Percentiles rank a stretch among this genome's conserved stretches.
Evolutionary conservation across 805 yeast species (phyloP).

Genomic region (Sungouiella thailandica): DNA sequence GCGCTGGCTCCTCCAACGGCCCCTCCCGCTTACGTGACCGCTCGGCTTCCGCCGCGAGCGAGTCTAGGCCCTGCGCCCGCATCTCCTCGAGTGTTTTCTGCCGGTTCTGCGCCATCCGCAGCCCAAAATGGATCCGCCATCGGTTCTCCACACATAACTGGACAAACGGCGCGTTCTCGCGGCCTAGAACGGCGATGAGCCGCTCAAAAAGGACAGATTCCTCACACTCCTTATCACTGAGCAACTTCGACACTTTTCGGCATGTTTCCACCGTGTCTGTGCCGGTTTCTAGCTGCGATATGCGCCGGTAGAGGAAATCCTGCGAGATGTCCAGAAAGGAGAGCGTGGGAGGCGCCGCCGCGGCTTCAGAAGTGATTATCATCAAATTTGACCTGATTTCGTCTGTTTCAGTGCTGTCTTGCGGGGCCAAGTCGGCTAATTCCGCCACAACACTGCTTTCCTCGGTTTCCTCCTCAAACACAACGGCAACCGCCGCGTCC

Average conservation of each 20-base stretch:
- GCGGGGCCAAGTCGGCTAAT: too few species aligned
- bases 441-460: conserved; percentile 16
- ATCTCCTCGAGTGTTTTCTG: conserved; percentile 40
- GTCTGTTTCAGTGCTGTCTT: neutral
- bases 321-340: conserved; percentile 9
- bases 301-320: conserved; percentile 17
- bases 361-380: neutral
- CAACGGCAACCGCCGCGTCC: conserved; percentile 21
- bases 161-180: conserved; percentile 46
- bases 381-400: conserved; percentile 16
- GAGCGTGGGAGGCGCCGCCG: neutral
- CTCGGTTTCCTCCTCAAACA: conserved; percentile 17
- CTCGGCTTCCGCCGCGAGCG: conserved; percentile 33
- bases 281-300: conserved; percentile 35
- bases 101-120: conserved; percentile 34
- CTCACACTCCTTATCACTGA: conserved; percentile 37
- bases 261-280: conserved; percentile 34
- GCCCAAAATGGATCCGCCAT: conserved; percentile 49
- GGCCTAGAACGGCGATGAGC: conserved; percentile 50
- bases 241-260: conserved; percentile 30
- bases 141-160: conserved; percentile 47
- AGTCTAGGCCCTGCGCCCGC: conserved; percentile 34
- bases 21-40: conserved; percentile 10
- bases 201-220: conserved; percentile 52
- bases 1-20: conserved; percentile 17